Base-by-base conservation (phyloP, 345 rosid species). In the Linum trigynum region DNA sequence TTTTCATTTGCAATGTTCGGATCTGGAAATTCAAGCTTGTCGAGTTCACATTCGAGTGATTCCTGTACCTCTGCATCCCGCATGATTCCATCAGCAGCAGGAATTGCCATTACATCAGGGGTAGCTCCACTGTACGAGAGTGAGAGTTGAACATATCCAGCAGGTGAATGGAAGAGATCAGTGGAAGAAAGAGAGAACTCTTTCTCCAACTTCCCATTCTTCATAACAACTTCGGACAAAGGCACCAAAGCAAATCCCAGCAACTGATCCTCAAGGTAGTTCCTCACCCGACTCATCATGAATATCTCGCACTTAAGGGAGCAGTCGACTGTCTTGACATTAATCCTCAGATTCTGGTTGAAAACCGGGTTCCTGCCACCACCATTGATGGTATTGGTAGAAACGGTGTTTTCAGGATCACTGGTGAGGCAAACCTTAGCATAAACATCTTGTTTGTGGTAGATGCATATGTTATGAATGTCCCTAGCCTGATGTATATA, bases 361-460 rank as follows among this genome's bases (percentile, higher is more conserved):
- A 95, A 95, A 61, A 95, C 96, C 0, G 99, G 97, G 76, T 95
- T 87, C 84, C 91, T 86, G 66, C 99, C 99, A 65, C 99, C 99
- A 15, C 97, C 99, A 58, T 95, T 95, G 77, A 95, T 91, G 85
- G 80, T 91, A 65, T 86, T 91, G 79, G 99, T 84, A 43, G 97
- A 81, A 51, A 80, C 91, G 1, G 86, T 71, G 79, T 69, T 79
- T 63, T 89, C 90, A 23, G 97, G 99, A 67, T 90, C 88, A 72
- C 83, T 82, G 35, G 96, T 91, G 63, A 95, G 80, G 72, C 95
- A 95, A 76, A 91, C 78, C 90, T 89, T 95, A 64, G 97, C 97
- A 78, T 95, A 95, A 69, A 95, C 99, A 74, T 95, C 99, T 74
- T 95, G 99, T 81, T 95, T 95, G 76, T 95, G 99, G 85, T 95